Percentiles rank a stretch among this genome's conserved stretches.
phyloP scores from a whole-genome alignment of 208 protist genomes.

The Perkinsela sp. region DNA sequence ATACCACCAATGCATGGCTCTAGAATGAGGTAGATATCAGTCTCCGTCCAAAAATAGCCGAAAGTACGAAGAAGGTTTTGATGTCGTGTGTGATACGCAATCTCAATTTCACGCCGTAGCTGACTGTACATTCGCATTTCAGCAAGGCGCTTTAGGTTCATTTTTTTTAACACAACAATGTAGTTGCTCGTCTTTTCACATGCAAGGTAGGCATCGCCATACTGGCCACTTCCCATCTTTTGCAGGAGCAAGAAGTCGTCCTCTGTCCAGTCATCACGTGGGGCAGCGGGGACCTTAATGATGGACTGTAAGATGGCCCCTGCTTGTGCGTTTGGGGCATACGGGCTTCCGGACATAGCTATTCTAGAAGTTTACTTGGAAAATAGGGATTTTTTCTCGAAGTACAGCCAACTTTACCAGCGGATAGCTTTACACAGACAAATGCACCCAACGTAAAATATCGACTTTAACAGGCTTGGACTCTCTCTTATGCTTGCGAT shows the following conservation, averaged over 20 bases:
- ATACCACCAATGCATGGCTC: constrained; percentile 90
- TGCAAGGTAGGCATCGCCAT: constrained; percentile 92
- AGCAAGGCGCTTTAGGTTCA: constrained; percentile 73
- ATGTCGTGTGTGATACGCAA: constrained; percentile 89
- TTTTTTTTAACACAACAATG: constrained; percentile 89
- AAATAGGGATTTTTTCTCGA: too few species aligned
- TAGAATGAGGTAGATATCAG: constrained; percentile 88
- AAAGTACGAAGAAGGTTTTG: constrained; percentile 89
- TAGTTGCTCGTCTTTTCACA: constrained; percentile 83
- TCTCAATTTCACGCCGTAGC: constrained; percentile 92
- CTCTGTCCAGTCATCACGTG: constrained; percentile 38
- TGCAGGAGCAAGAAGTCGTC: constrained; percentile 77
- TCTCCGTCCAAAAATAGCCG: constrained; percentile 89
- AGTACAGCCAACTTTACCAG: too few species aligned
- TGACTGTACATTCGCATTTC: constrained; percentile 82
- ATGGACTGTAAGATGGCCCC: constrained; percentile 25
- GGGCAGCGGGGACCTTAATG: constrained; percentile 23
- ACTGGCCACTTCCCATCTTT: constrained; percentile 82
- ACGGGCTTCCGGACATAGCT: neutral
- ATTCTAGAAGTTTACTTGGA: too few species aligned
- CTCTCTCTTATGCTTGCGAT: neutral
- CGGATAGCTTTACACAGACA: too few species aligned
- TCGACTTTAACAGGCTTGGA: neutral
- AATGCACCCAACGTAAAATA: neutral
- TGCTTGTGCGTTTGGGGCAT: constrained; percentile 16